phyloP scores from a whole-genome alignment of 768 basidiomycete species.

The Lepiota subincarnata region DNA sequence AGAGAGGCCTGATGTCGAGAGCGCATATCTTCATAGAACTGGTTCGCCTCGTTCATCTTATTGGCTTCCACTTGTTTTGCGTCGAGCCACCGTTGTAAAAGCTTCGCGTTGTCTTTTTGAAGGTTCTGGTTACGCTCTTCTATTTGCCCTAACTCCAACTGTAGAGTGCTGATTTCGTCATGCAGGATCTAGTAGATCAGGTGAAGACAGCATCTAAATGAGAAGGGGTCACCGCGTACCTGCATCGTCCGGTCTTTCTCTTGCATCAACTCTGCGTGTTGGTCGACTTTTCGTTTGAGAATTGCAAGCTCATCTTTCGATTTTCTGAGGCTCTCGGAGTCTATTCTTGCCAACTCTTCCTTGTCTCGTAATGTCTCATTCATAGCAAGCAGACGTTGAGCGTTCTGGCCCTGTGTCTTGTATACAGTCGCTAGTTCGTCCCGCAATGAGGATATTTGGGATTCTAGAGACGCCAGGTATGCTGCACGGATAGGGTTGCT shows the following conservation, averaged over 20 bases:
- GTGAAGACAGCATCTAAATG: constrained; percentile 9
- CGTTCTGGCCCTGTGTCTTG: constrained; percentile 94
- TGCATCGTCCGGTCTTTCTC: constrained; percentile 90
- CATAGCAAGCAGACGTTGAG: constrained; percentile 88
- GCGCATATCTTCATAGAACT: constrained; percentile 86
- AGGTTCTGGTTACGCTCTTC: constrained; percentile 85
- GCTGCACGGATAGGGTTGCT: constrained; percentile 86
- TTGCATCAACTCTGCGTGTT: constrained; percentile 79
- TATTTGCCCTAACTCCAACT: constrained; percentile 87
- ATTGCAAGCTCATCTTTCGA: constrained; percentile 69
- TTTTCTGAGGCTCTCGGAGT: constrained; percentile 77
- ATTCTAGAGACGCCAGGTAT: constrained; percentile 88
- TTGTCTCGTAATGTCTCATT: constrained; percentile 93
- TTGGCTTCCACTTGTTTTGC: constrained; percentile 91
- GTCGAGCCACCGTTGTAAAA: constrained; percentile 96
- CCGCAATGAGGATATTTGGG: constrained; percentile 87
- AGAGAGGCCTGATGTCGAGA: constrained; percentile 62
- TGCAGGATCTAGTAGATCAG: constrained; percentile 66
- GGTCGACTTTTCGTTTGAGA: constrained; percentile 72
- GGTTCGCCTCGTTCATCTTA: constrained; percentile 91
- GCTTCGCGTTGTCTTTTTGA: constrained; percentile 88
- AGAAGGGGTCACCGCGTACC: constrained; percentile 41
- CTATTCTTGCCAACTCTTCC: constrained; percentile 80
- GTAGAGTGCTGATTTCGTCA: constrained; percentile 90
- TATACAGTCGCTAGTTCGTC: constrained; percentile 93